Evolutionary conservation across 2,329 filamentous ascomycete species (phyloP).

Genomic region (Biscogniauxia marginata): DNA sequence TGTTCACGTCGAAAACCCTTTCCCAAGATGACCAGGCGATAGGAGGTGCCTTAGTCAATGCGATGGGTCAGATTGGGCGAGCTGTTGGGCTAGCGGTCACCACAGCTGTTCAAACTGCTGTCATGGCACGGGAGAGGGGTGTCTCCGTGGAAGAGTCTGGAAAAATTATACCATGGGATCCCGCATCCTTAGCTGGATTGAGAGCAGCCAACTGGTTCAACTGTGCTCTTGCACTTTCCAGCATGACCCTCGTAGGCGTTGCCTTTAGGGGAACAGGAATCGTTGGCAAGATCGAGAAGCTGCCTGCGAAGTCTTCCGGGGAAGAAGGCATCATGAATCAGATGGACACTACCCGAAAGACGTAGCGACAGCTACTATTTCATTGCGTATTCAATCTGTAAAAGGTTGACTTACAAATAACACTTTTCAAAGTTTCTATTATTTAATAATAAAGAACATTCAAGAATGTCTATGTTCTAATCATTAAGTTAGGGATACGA

Average conservation of each 20-base stretch:
- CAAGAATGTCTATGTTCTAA: no score
- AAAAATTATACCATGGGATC: conserved; percentile 42
- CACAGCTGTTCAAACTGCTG: conserved; percentile 63
- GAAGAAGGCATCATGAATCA: conserved; percentile 19
- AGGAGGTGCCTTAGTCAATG: conserved; percentile 67
- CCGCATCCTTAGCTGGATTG: conserved; percentile 46
- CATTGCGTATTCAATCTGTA: neutral
- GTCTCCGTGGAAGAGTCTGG: conserved; percentile 45
- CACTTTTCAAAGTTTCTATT: neutral
- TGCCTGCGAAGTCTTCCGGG: conserved; percentile 1
- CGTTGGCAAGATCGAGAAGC: conserved; percentile 42
- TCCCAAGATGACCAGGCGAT: conserved; percentile 64
- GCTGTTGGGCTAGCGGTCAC: conserved; percentile 65
- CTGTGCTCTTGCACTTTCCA: conserved; percentile 45
- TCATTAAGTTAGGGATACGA: neutral
- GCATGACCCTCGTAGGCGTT: conserved; percentile 43
- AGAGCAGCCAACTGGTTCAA: conserved; percentile 53
- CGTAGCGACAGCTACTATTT: neutral
- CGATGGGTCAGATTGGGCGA: conserved; percentile 63
- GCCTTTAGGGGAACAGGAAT: conserved; percentile 53
- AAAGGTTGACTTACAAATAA: neutral
- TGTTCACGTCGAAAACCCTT: conserved; percentile 64
- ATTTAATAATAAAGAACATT: no score
- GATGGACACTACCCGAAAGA: conserved; percentile 1
- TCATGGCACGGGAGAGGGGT: conserved; percentile 50